Percentiles rank a stretch among this genome's conserved stretches.
phyloP scores from a whole-genome alignment of 805 yeast species.

The Candida incommunis region DNA sequence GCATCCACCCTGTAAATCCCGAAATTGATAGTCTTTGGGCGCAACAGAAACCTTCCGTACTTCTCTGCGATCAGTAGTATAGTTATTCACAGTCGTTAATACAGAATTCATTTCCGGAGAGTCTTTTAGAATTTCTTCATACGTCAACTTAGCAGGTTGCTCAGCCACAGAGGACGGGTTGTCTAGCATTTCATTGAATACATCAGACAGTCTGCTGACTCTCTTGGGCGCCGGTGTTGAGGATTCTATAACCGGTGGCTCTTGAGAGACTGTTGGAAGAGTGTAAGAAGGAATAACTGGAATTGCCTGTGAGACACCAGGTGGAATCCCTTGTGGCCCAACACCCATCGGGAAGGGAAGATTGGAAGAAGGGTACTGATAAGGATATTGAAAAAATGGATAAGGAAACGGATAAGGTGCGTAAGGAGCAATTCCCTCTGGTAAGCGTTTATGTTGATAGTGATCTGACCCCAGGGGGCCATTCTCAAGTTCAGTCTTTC shows the following conservation, averaged over 20 bases:
- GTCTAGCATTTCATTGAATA: background rate
- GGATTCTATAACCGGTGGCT: background rate
- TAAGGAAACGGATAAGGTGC: background rate
- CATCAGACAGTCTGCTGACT: background rate
- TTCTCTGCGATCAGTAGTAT: background rate
- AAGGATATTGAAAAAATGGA: background rate
- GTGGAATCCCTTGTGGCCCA: background rate
- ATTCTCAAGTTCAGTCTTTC: too few relatives aligned
- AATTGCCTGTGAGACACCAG: background rate
- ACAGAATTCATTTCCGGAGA: background rate
- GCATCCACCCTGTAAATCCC: background rate
- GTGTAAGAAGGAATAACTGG: too few relatives aligned
- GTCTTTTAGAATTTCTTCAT: background rate
- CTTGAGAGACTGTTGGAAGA: background rate
- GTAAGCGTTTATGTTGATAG: too few relatives aligned
- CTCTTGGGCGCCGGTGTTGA: background rate
- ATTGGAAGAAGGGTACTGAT: background rate
- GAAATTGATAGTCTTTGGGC: constrained; percentile 1
- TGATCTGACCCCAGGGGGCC: too few relatives aligned
- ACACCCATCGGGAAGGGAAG: background rate
- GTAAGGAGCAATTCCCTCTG: too few relatives aligned
- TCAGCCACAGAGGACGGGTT: background rate
- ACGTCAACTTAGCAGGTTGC: background rate
- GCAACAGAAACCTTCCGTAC: background rate
- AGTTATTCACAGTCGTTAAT: background rate